A percentile compares a stretch with the other conserved stretches of the same genome.
Evolutionary conservation across 2,329 filamentous ascomycete species (phyloP).

Genomic region (Aureobasidium lini): DNA sequence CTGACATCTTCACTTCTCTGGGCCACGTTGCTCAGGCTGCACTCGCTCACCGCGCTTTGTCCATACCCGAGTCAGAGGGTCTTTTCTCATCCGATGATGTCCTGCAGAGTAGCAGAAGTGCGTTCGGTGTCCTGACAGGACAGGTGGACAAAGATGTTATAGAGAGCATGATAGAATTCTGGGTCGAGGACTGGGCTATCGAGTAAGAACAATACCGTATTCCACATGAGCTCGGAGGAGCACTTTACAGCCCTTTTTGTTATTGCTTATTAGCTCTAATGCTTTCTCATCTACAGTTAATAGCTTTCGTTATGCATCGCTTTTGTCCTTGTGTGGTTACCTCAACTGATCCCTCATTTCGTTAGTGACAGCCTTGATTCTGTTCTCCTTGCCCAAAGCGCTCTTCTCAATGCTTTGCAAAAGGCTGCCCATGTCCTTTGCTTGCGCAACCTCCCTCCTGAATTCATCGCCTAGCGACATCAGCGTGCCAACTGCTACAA

Average conservation of each 20-base stretch:
- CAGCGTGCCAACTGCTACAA: slow-evolving; percentile 78
- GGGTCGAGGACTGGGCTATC: slow-evolving; percentile 27
- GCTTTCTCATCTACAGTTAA: background rate
- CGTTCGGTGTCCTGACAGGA: slow-evolving; percentile 24
- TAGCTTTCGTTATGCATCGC: slow-evolving; percentile 10
- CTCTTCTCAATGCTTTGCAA: slow-evolving; percentile 41
- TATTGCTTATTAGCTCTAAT: background rate
- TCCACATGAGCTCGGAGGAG: background rate
- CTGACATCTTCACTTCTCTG: slow-evolving; percentile 23
- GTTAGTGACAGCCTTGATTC: slow-evolving; percentile 51
- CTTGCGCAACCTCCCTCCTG: slow-evolving; percentile 51
- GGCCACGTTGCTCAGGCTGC: slow-evolving; percentile 17
- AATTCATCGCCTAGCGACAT: slow-evolving; percentile 55
- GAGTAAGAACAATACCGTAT: slow-evolving; percentile 17
- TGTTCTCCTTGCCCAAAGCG: slow-evolving; percentile 50
- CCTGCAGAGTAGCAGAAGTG: slow-evolving; percentile 1
- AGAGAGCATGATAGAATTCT: slow-evolving; percentile 31
- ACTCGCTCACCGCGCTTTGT: background rate
- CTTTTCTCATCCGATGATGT: background rate
- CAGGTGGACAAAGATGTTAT: slow-evolving; percentile 28
- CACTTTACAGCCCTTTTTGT: no score
- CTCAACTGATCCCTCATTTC: slow-evolving; percentile 49
- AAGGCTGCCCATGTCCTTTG: slow-evolving; percentile 48
- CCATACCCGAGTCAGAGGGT: background rate
- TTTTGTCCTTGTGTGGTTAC: background rate